Percentiles rank a stretch among this genome's conserved stretches.
phyloP scores from a whole-genome alignment of 1,284 basidiomycete genomes.

The Rhodotorula sp. region DNA sequence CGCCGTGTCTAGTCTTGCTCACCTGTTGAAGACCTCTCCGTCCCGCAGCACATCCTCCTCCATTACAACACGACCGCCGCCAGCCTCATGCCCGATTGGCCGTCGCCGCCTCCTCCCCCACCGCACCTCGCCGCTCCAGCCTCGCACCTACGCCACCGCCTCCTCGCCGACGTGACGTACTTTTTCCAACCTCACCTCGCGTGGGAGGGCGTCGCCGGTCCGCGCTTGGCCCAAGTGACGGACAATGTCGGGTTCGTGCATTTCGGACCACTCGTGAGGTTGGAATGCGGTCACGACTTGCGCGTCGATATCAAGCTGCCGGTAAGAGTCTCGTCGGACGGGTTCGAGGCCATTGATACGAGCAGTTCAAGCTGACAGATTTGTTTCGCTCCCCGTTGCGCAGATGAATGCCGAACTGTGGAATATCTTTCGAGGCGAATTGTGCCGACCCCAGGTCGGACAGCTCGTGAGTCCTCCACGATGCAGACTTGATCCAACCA shows the following conservation, averaged over 20 bases:
- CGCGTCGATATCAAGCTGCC: constrained; percentile 13
- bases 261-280: constrained; percentile 34
- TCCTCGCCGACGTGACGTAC: constrained; percentile 46
- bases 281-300: constrained; percentile 27
- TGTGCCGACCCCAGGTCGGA: constrained; percentile 37
- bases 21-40: too few relatives aligned
- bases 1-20: background rate
- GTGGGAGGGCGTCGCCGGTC: constrained; percentile 47
- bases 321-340: background rate
- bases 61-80: constrained; percentile 32
- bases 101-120: background rate
- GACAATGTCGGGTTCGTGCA: constrained; percentile 45
- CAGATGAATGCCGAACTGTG: constrained; percentile 37
- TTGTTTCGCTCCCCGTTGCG: rapidly evolving
- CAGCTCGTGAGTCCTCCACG: constrained; percentile 24
- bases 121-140: background rate
- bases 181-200: constrained; percentile 51
- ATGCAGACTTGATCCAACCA: too few relatives aligned
- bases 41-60: constrained; percentile 32
- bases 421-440: constrained; percentile 33
- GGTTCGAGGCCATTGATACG: background rate
- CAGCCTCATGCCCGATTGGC: background rate
- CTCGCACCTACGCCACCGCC: constrained; percentile 1
- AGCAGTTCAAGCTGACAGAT: background rate
- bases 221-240: constrained; percentile 44